Conservation (phyloP, 352 stramenopile genomes). For the Globisporangium alternatum region DNA sequence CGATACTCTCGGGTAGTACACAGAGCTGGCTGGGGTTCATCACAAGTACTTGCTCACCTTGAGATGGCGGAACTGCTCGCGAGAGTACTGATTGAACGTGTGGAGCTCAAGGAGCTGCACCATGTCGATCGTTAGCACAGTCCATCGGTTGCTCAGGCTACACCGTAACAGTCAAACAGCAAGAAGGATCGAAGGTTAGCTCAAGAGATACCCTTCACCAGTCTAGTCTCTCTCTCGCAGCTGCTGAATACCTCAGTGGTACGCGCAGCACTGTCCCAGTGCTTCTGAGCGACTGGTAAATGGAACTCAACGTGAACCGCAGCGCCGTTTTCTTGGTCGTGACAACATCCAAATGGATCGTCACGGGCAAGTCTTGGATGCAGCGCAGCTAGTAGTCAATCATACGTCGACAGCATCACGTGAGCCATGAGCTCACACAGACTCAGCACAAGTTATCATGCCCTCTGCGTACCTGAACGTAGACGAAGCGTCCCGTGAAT, state of each 20-base stretch:
- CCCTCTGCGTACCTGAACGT: slow-evolving; percentile 47
- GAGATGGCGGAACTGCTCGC: slow-evolving; percentile 59
- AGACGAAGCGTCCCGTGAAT: slow-evolving; percentile 64
- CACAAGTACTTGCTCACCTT: slow-evolving; percentile 29
- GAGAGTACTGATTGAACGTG: slow-evolving; percentile 65
- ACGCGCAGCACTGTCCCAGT: slow-evolving; percentile 59
- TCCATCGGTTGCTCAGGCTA: slow-evolving; percentile 57
- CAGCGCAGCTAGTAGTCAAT: slow-evolving; percentile 29
- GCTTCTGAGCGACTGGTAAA: slow-evolving; percentile 55
- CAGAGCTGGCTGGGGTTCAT: not conserved
- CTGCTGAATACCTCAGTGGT: slow-evolving; percentile 37
- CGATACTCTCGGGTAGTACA: not conserved
- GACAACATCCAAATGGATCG: slow-evolving; percentile 67
- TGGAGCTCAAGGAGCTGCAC: slow-evolving; percentile 53
- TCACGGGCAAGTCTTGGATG: slow-evolving; percentile 38
- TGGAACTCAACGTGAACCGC: slow-evolving; percentile 69
- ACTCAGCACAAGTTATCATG: not conserved
- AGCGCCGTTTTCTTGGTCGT: slow-evolving; percentile 66
- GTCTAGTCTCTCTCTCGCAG: too few relatives aligned
- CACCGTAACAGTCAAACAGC: slow-evolving; percentile 1
- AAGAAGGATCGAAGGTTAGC: not conserved
- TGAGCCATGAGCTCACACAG: not conserved
- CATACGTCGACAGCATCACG: not conserved
- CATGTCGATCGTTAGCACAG: slow-evolving; percentile 65
- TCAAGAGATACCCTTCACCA: too few relatives aligned